phyloP scores from a whole-genome alignment of 1,284 basidiomycete species.

The Microbotryomycetes sp. region DNA sequence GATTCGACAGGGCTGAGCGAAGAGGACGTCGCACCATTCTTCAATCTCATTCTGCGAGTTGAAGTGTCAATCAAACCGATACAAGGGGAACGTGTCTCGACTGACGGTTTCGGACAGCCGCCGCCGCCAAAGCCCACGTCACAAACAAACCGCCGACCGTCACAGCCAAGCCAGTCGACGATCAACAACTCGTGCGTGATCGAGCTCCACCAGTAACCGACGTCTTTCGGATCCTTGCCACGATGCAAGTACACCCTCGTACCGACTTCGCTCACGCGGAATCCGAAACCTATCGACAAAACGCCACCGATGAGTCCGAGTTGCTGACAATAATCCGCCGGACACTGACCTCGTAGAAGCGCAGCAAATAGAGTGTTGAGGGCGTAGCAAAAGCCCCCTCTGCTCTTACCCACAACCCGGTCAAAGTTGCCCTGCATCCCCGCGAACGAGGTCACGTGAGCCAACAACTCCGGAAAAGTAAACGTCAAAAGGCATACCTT shows the following conservation, averaged over 20 bases:
- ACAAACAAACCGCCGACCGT: slow-evolving; percentile 1
- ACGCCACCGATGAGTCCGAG: too few relatives aligned
- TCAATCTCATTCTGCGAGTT: background rate
- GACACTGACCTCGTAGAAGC: slow-evolving; percentile 10
- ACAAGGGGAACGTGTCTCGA: too few relatives aligned
- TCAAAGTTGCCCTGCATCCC: slow-evolving; percentile 16
- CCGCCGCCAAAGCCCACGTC: slow-evolving; percentile 12
- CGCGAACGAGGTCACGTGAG: background rate
- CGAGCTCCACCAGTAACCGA: slow-evolving; percentile 12
- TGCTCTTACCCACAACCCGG: slow-evolving; percentile 3
- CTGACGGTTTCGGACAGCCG: slow-evolving; percentile 2
- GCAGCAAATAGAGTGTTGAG: slow-evolving; percentile 6
- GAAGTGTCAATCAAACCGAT: background rate
- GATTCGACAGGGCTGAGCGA: slow-evolving; percentile 19
- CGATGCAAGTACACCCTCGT: slow-evolving; percentile 23
- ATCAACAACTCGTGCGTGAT: slow-evolving; percentile 18
- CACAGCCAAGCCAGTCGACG: slow-evolving; percentile 17
- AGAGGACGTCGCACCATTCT: slow-evolving; percentile 12
- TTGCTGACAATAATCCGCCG: background rate
- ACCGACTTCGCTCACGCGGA: slow-evolving; percentile 16
- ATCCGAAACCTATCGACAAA: slow-evolving; percentile 15
- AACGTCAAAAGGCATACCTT: background rate
- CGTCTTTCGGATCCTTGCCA: slow-evolving; percentile 18
- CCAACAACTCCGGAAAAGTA: background rate
- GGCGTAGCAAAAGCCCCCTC: slow-evolving; percentile 20